Conservation (phyloP, 2,329 filamentous ascomycete species). For the Zopfia rhizophila region DNA sequence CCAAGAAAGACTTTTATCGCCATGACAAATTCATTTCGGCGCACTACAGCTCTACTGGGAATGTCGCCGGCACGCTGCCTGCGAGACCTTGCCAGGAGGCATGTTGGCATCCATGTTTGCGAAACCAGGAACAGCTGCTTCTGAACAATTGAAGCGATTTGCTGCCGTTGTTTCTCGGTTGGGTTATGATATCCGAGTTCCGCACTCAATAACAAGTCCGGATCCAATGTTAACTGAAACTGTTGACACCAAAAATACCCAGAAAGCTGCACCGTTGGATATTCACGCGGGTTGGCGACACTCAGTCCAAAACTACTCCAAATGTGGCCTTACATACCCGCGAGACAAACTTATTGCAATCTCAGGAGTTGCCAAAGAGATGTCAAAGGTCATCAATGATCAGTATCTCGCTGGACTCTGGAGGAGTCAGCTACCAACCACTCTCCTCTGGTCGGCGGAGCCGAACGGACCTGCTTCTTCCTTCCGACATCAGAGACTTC, state of each 20-base stretch:
- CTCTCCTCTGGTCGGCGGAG: constrained; percentile 7
- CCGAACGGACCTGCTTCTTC: no score
- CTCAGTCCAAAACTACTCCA: constrained; percentile 2
- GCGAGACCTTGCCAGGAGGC: constrained; percentile 15
- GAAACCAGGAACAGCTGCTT: constrained; percentile 13
- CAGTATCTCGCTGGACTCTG: constrained; percentile 25
- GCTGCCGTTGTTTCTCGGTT: no score
- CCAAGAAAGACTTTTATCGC: constrained; percentile 28
- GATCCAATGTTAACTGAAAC: no score
- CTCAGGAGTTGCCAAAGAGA: constrained; percentile 19
- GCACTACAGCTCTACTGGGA: constrained; percentile 8
- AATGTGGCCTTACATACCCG: constrained; percentile 4
- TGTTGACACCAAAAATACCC: no score
- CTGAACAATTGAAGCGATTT: no score
- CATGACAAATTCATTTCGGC: constrained; percentile 27
- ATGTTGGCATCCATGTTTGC: constrained; percentile 6
- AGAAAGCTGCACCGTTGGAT: no score
- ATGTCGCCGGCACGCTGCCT: constrained; percentile 5
- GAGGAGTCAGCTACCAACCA: constrained; percentile 3
- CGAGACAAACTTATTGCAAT: constrained; percentile 22
- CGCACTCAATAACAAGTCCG: no score
- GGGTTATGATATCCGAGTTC: no score
- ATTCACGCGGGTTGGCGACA: constrained; percentile 1
- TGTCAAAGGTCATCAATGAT: constrained; percentile 7
- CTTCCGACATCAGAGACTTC: no score